phyloP scores from a whole-genome alignment of 2,329 filamentous ascomycete genomes.

The Colletotrichum destructivum region DNA sequence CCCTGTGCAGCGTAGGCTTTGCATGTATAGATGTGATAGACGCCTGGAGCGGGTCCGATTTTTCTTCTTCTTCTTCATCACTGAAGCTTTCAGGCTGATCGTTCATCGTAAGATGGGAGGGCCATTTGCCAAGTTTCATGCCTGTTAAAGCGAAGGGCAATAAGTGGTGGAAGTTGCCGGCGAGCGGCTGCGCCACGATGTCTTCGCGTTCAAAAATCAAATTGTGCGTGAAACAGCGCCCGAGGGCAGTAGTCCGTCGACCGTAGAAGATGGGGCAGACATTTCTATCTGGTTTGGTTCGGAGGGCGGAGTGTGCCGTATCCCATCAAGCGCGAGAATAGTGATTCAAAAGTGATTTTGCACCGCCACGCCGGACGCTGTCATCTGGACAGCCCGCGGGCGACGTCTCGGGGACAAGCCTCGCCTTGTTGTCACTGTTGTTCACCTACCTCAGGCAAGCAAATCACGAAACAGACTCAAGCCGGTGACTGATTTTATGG shows the following conservation, averaged over 20 bases:
- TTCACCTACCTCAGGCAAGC: background rate
- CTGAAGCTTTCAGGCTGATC: background rate
- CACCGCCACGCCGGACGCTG: conserved; percentile 29
- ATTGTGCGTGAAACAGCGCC: background rate
- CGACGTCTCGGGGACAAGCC: background rate
- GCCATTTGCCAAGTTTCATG: background rate
- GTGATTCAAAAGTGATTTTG: background rate
- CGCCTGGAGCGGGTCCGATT: background rate
- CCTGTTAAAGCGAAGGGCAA: no score
- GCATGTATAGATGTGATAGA: conserved; percentile 30
- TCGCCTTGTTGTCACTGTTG: conserved; percentile 17
- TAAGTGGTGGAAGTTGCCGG: background rate
- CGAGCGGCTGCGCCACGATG: conserved; percentile 34
- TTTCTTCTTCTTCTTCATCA: background rate
- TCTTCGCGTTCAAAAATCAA: conserved; percentile 6
- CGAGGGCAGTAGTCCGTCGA: conserved; percentile 2
- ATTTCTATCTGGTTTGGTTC: background rate
- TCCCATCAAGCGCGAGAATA: no score
- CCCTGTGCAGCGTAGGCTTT: conserved; percentile 10
- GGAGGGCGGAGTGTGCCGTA: conserved; percentile 25
- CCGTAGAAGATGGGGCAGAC: background rate
- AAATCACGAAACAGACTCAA: background rate
- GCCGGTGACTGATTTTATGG: background rate
- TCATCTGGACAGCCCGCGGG: conserved; percentile 14
- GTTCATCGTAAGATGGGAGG: background rate